Base-by-base conservation (phyloP, 1,284 basidiomycete genomes). In the Sporisorium graminicola region DNA sequence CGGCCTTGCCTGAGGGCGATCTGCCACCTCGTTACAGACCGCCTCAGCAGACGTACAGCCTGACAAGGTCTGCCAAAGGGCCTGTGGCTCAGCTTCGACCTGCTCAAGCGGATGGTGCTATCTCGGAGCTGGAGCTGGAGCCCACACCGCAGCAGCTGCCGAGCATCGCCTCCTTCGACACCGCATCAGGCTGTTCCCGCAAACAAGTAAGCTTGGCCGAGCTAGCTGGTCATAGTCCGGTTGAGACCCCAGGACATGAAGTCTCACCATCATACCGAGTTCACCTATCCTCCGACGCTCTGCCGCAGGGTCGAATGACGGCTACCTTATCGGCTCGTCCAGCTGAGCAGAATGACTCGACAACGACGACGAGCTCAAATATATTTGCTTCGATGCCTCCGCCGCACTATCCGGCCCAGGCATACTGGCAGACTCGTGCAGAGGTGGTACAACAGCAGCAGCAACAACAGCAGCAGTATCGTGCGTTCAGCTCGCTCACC, bases 111-210 rank as follows among this genome's bases (percentile, higher is more conserved):
- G 64, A 63, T 33, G 69, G 50, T 6, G 40, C 63, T 14, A 43
- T 72, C 13, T 66, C 69, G 12, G 69, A 72, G 58, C 64, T 72
- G 7, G 69, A 66, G 52, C 56, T 66, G 20, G 69, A 66, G 12
- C 55, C 69, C 0, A 5, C 14, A 10, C 61, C 51, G 53, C 60
- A 55, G 53, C 60, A 47, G 4, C 35, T 53, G 18, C 29, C 44
- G 6, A 29, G 29, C 31, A 18, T 22, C 33, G 7, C 29, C 12
- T 37, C 33, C 13, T 22, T 50, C 5, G 26, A 26, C 27, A 8
- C 44, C 13, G 31, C 12, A 10, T 7, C 18, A 5, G 56, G 22
- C 3, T 13, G 2, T 7, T 6, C 18, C n/a, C 49, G 4, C 5
- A 42, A 8, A 12, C 26, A 44, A 9, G 53, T 26, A 24, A 26